phyloP scores from a whole-genome alignment of 305 asterid genomes.

The Rubia tinctorum region DNA sequence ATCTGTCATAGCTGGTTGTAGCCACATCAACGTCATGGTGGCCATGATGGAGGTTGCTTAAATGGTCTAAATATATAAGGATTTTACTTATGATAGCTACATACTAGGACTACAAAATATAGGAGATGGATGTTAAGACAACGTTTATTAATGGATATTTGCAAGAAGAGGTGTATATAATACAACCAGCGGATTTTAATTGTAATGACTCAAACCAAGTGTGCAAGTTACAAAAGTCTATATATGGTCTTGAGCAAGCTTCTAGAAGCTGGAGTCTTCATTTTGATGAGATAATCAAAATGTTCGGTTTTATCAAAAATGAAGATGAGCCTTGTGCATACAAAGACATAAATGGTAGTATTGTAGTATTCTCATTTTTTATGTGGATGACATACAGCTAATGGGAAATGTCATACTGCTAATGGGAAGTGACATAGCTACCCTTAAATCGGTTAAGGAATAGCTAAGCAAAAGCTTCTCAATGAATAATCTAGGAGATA shows the following conservation, averaged over 20 bases:
- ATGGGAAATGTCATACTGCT: not conserved
- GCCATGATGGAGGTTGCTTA: too few species aligned
- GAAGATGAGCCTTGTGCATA: not conserved
- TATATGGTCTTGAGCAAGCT: not conserved
- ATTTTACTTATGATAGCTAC: too few species aligned
- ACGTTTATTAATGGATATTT: not conserved
- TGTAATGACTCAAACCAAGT: too few species aligned
- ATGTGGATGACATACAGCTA: not conserved
- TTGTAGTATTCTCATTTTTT: not conserved
- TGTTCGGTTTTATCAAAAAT: not conserved
- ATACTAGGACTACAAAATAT: not conserved
- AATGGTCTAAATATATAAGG: too few species aligned
- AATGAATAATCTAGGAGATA: not conserved
- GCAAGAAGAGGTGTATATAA: not conserved
- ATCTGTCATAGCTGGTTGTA: not conserved
- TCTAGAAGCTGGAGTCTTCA: constrained; percentile 3
- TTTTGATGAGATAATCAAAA: not conserved
- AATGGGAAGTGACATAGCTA: too few species aligned
- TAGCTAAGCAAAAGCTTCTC: not conserved
- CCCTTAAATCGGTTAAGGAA: too few species aligned
- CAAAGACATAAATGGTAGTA: not conserved
- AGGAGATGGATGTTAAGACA: too few species aligned
- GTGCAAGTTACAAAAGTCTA: too few species aligned
- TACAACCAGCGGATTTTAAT: too few species aligned
- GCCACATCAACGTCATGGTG: too few species aligned